These are phyloP conservation scores for Xylaria curta DNA, from an alignment of 495 filamentous ascomycete genomes.

Conservation along the genomic window DNA sequence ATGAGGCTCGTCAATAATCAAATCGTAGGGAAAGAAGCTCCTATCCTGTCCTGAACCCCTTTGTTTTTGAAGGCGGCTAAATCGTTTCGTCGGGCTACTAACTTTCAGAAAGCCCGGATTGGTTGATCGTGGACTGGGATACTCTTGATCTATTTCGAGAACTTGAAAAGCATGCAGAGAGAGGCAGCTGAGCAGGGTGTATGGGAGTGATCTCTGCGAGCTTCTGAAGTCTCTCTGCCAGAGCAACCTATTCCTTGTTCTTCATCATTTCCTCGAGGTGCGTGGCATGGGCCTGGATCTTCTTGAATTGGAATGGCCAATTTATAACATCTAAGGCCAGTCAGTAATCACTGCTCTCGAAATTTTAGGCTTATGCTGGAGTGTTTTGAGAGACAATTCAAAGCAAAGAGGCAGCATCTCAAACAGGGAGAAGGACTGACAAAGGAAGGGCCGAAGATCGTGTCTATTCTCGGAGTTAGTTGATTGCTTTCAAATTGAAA, in stretches of 20 bases:
- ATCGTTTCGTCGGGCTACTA: slow-evolving; percentile 1
- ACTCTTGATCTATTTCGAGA: slow-evolving; percentile 5
- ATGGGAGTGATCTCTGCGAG: background rate
- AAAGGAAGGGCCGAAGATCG: slow-evolving; percentile 6
- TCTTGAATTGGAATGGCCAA: slow-evolving; percentile 14
- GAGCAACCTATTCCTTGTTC: background rate
- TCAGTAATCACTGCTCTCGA: background rate
- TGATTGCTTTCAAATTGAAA: background rate
- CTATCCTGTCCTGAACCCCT: background rate
- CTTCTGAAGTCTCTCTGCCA: slow-evolving; percentile 16
- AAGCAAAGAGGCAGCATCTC: background rate
- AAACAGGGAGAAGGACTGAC: background rate
- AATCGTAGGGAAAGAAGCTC: slow-evolving; percentile 5
- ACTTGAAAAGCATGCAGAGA: slow-evolving; percentile 4
- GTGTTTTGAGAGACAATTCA: background rate
- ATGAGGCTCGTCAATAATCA: background rate
- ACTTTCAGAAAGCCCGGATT: slow-evolving; percentile 2
- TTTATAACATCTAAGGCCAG: background rate
- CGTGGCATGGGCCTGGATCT: background rate
- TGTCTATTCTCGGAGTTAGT: background rate
- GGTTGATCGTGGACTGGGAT: background rate
- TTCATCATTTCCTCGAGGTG: slow-evolving; percentile 4
- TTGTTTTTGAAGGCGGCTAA: background rate
- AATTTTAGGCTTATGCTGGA: background rate
- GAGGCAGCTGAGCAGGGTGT: background rate